Conservation (phyloP, 2,329 filamentous ascomycete species). For the Septoria petroselini region DNA sequence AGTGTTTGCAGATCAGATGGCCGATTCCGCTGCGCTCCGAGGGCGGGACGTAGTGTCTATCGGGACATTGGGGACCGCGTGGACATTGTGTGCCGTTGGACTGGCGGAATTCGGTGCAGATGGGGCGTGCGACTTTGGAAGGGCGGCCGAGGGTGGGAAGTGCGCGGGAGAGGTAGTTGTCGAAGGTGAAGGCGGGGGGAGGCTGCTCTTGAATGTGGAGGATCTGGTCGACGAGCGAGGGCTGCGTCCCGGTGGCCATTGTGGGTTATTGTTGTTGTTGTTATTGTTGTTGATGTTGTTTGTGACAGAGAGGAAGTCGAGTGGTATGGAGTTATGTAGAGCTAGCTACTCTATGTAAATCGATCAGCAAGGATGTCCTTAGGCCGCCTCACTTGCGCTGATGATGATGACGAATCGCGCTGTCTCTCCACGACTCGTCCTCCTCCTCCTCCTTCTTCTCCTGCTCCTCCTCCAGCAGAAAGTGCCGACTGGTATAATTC, state of each 20-base stretch:
- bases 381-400: too few species aligned
- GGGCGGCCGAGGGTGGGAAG: constrained; percentile 37
- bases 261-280: too few species aligned
- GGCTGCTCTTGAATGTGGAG: constrained; percentile 33
- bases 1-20: constrained; percentile 94
- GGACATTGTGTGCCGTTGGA: constrained; percentile 78
- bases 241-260: constrained; percentile 28
- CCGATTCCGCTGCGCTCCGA: constrained; percentile 35
- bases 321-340: constrained; percentile 6
- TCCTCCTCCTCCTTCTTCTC: too few species aligned
- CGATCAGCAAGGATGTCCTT: constrained; percentile 8
- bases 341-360: too few species aligned
- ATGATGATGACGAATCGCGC: too few species aligned
- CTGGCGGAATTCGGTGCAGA: constrained; percentile 81
- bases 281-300: too few species aligned
- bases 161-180: constrained; percentile 34
- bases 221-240: constrained; percentile 31
- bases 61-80: constrained; percentile 76
- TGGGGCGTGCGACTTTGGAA: constrained; percentile 50
- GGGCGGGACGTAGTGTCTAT: constrained; percentile 67
- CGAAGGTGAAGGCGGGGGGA: constrained; percentile 36
- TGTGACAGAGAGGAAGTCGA: constrained; percentile 12
- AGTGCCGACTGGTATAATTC: too few species aligned
- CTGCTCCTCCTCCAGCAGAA: too few species aligned
- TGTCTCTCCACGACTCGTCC: background rate